Conservation (phyloP, 2,329 filamentous ascomycete species). For the Dothidotthia symphoricarpi region DNA sequence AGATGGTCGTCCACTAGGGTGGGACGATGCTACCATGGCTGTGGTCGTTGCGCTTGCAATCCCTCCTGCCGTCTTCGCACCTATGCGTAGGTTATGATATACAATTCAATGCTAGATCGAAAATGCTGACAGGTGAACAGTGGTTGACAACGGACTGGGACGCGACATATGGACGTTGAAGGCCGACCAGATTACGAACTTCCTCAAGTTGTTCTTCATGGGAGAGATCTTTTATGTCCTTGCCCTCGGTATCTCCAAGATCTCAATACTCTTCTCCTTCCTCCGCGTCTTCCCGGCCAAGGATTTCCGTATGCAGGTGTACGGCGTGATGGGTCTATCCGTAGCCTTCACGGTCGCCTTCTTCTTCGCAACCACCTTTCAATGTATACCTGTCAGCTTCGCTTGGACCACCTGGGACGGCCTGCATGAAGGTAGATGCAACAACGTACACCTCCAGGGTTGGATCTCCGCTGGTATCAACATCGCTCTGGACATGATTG, state of each 20-base stretch:
- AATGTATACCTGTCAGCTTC: slow-evolving; percentile 50
- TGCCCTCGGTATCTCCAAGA: slow-evolving; percentile 30
- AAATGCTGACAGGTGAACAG: slow-evolving; percentile 21
- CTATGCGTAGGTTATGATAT: slow-evolving; percentile 7
- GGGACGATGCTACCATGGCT: slow-evolving; percentile 42
- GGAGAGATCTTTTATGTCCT: slow-evolving; percentile 39
- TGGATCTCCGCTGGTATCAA: slow-evolving; percentile 35
- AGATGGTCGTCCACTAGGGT: slow-evolving; percentile 37
- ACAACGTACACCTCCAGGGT: slow-evolving; percentile 34
- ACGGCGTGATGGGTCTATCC: slow-evolving; percentile 25
- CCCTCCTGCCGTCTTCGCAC: slow-evolving; percentile 21
- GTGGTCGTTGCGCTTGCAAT: slow-evolving; percentile 37
- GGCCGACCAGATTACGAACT: slow-evolving; percentile 43
- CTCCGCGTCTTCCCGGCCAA: slow-evolving; percentile 36
- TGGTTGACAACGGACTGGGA: slow-evolving; percentile 44
- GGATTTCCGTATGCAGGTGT: slow-evolving; percentile 25
- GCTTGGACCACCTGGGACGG: slow-evolving; percentile 48
- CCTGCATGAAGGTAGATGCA: slow-evolving; percentile 29
- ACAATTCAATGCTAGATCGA: slow-evolving; percentile 16
- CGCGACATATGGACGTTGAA: slow-evolving; percentile 54
- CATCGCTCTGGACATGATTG: slow-evolving; percentile 27
- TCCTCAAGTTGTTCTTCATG: slow-evolving; percentile 34
- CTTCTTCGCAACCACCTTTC: slow-evolving; percentile 50
- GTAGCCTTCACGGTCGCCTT: slow-evolving; percentile 42
- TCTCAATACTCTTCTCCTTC: slow-evolving; percentile 38